A percentile compares a stretch with the other conserved stretches of the same genome.
Conservation (phyloP, 441 rosid genomes). For the Erysimum pusillum region DNA sequence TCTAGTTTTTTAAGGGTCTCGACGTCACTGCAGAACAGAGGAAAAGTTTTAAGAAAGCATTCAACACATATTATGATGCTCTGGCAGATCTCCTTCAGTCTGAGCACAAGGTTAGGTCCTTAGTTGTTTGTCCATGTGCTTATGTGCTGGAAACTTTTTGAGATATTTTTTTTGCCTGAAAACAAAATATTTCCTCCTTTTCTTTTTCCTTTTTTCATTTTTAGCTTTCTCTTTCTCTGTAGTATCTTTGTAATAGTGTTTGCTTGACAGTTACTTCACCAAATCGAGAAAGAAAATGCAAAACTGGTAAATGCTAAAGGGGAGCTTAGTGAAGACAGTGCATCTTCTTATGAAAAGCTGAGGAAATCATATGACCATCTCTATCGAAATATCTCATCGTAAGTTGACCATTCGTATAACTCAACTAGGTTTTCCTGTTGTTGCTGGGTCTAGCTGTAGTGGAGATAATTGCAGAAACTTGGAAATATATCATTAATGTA, state of each 20-base stretch:
- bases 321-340: slow-evolving; percentile 96
- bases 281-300: slow-evolving; percentile 98
- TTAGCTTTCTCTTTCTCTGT: slow-evolving; percentile 24
- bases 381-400: slow-evolving; percentile 94
- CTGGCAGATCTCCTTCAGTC: slow-evolving; percentile 67
- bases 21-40: slow-evolving; percentile 85
- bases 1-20: slow-evolving; percentile 87
- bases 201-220: slow-evolving; percentile 29
- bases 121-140: slow-evolving; percentile 23
- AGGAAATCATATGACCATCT: slow-evolving; percentile 94
- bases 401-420: slow-evolving; percentile 56
- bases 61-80: slow-evolving; percentile 82
- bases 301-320: slow-evolving; percentile 96
- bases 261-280: slow-evolving; percentile 75
- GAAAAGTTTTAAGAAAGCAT: slow-evolving; percentile 83
- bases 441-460: slow-evolving; percentile 24
- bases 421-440: slow-evolving; percentile 39
- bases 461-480: slow-evolving; percentile 22
- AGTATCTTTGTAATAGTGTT: slow-evolving; percentile 27
- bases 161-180: slow-evolving; percentile 23
- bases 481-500: slow-evolving; percentile 16
- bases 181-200: slow-evolving; percentile 15
- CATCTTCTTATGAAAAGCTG: slow-evolving; percentile 90
- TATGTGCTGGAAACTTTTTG: neutral
- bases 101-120: slow-evolving; percentile 57